Evolutionary conservation across 2,329 filamentous ascomycete species (phyloP).

Genomic region (Fusarium sp.): DNA sequence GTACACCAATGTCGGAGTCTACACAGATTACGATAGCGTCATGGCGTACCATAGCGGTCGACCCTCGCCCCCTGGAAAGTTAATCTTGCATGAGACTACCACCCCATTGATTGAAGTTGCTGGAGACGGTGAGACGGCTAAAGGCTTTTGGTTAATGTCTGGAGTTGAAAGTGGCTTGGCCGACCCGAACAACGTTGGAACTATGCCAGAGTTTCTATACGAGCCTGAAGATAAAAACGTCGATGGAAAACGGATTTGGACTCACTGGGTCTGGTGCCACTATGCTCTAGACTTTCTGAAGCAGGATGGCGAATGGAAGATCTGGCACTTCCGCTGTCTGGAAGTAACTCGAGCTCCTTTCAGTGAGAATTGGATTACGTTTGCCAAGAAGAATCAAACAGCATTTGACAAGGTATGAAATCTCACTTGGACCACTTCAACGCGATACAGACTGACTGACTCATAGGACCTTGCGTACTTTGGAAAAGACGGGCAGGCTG

Average conservation of each 20-base stretch:
- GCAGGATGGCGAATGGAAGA: not conserved
- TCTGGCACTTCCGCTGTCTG: not conserved
- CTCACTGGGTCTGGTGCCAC: not conserved
- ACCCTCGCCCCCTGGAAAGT: fast-evolving
- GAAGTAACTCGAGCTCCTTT: not conserved
- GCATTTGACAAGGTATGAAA: not conserved
- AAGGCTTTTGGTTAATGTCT: not conserved
- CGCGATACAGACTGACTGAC: fast-evolving
- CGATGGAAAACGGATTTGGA: not conserved
- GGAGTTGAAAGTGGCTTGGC: not conserved
- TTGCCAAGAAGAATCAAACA: not conserved
- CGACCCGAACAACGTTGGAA: not conserved
- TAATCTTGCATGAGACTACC: not conserved
- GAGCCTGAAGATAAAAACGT: not conserved
- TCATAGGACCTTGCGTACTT: not conserved
- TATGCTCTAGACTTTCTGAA: not conserved
- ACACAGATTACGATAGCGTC: not conserved
- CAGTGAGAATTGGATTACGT: not conserved
- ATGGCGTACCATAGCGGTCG: not conserved
- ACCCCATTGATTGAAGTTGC: not conserved
- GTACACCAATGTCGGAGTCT: not conserved
- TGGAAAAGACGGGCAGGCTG: not conserved
- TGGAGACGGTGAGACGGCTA: not conserved
- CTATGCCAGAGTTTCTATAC: not conserved
- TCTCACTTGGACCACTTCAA: fast-evolving